Base-by-base conservation (phyloP, 2,329 filamentous ascomycete species). In the Fusarium proliferatum region DNA sequence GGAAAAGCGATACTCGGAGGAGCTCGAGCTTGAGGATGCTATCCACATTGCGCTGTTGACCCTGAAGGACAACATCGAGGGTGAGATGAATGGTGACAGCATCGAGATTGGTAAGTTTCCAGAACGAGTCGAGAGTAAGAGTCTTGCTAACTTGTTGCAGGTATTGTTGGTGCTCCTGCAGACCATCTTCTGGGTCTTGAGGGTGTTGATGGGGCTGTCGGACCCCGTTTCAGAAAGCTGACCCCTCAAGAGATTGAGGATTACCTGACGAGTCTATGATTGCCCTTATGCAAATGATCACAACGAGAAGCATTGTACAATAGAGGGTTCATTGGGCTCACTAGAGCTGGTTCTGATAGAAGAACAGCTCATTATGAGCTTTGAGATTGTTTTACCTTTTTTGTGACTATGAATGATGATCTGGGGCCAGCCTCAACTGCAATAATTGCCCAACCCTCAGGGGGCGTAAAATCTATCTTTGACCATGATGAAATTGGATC, bases 191-290 rank as follows among this genome's bases (percentile, higher is more conserved):
- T 99, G 69, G 96, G 96, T 56, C 93, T 95, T 71, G 95, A 97
- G 83, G 95, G 95, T 69, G 94, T 97, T 16, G 93, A 96, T 80
- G 94, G 93, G 71, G 93, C 94, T 26, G 89, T 91, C 76, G 95
- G 95, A 49, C 95, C 95, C 66, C 90, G 95, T 73, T 97, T 97
- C 90, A 90, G 95, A 84, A 97, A 97, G 89, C 87, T 99, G 84
- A 97, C 90, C 79, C 95, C 97, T 80, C 94, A 97, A 86, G 96
- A 99, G 87, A 98, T 99, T 81, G 96, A 99, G 88, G 96, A 99
- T 84, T 99, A 99, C 87, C 87, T 99, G 84, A 98, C 96, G 84
- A 98, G 97, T 89, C 91, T 99, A 89, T 98, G 89, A 91, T 69
- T 81, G 64, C 71, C 74, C 53, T 67, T 71, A 68, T 64, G 73